A percentile compares a stretch with the other conserved stretches of the same genome.
Conservation (phyloP, 2,329 filamentous ascomycete species). For the Diplodia intermedia region DNA sequence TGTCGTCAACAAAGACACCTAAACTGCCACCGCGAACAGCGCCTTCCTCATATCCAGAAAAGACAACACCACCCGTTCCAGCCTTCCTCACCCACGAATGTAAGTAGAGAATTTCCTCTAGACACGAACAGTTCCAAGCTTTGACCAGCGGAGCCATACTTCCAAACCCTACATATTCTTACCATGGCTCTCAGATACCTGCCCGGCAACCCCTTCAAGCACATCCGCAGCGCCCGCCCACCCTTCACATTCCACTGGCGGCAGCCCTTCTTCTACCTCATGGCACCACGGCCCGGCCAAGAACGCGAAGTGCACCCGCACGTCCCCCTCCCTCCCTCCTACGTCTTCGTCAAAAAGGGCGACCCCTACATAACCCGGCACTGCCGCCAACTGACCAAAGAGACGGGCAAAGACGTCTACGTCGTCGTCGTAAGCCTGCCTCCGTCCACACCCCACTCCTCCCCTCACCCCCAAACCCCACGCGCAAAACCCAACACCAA, state of each 20-base stretch:
- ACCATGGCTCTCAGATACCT: conserved; percentile 13
- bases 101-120: neutral
- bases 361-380: conserved; percentile 54
- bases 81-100: neutral
- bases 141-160: too few species aligned
- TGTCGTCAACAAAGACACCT: conserved; percentile 3
- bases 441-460: conserved; percentile 11
- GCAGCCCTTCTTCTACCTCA: conserved; percentile 3
- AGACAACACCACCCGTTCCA: neutral
- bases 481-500: conserved; percentile 33
- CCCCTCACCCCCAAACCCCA: neutral
- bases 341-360: conserved; percentile 52
- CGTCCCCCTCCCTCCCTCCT: conserved; percentile 40
- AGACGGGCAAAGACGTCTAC: conserved; percentile 21
- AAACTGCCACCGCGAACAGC: conserved; percentile 7
- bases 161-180: conserved; percentile 4
- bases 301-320: conserved; percentile 6
- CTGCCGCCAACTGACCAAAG: conserved; percentile 37
- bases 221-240: neutral
- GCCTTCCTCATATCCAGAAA: neutral
- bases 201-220: neutral
- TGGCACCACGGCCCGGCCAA: neutral
- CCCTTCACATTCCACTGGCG: conserved; percentile 6
- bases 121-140: too few species aligned
- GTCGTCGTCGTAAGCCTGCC: neutral